phyloP scores from a whole-genome alignment of 2,329 filamentous ascomycete genomes.

The Coniochaeta ligniaria region DNA sequence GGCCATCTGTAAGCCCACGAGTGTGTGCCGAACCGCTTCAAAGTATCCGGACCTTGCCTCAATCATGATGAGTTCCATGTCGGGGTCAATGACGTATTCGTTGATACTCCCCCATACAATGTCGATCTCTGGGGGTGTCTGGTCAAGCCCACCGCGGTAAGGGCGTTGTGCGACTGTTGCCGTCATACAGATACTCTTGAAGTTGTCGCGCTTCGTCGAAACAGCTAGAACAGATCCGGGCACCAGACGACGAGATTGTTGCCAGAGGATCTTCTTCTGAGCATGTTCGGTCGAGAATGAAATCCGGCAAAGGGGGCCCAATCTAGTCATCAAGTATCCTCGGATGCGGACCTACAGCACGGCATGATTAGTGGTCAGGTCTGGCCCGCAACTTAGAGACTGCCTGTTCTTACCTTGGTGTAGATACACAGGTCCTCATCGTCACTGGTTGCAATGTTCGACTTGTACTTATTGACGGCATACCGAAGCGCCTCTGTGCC shows the following conservation, averaged over 20 bases:
- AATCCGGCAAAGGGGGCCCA: slow-evolving; percentile 60
- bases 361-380: background rate
- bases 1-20: slow-evolving; percentile 58
- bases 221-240: slow-evolving; percentile 47
- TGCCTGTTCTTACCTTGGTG: slow-evolving; percentile 46
- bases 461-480: slow-evolving; percentile 27
- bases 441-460: slow-evolving; percentile 42
- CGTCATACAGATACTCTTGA: slow-evolving; percentile 58
- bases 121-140: slow-evolving; percentile 66
- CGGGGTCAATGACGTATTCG: slow-evolving; percentile 61
- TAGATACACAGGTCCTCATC: slow-evolving; percentile 56
- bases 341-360: slow-evolving; percentile 53
- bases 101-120: slow-evolving; percentile 59
- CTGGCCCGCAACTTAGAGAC: background rate
- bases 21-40: slow-evolving; percentile 66
- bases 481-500: slow-evolving; percentile 59
- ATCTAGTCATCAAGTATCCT: slow-evolving; percentile 54
- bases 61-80: slow-evolving; percentile 67
- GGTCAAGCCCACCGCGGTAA: slow-evolving; percentile 50
- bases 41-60: slow-evolving; percentile 69
- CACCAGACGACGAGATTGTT: slow-evolving; percentile 41
- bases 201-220: slow-evolving; percentile 49
- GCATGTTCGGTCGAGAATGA: slow-evolving; percentile 63
- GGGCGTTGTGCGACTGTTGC: slow-evolving; percentile 67
- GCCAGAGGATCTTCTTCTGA: slow-evolving; percentile 60